Conservation (phyloP, 2,329 filamentous ascomycete species). For the Aspergillus phoenicis region DNA sequence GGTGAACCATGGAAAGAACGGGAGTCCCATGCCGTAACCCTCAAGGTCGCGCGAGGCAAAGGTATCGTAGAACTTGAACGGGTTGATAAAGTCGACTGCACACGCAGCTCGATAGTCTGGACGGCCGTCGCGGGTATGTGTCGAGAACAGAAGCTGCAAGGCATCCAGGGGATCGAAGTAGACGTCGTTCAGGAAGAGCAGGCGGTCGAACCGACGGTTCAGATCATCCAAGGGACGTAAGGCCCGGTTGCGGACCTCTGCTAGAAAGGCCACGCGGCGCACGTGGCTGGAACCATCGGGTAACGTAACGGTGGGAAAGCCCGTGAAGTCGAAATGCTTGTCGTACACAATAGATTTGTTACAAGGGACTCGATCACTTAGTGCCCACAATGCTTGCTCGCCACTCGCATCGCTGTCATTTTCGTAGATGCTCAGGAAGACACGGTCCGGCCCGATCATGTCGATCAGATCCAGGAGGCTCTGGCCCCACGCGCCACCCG, state of each 20-base stretch:
- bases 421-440: slow-evolving; percentile 73
- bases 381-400: slow-evolving; percentile 53
- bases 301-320: slow-evolving; percentile 61
- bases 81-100: slow-evolving; percentile 70
- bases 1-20: slow-evolving; percentile 72
- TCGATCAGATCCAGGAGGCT: slow-evolving; percentile 63
- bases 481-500: slow-evolving; percentile 65
- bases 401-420: slow-evolving; percentile 64
- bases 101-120: slow-evolving; percentile 69
- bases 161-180: slow-evolving; percentile 61
- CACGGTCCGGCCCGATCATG: slow-evolving; percentile 66
- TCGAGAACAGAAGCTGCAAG: slow-evolving; percentile 62
- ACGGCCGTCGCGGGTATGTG: slow-evolving; percentile 55
- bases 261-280: slow-evolving; percentile 71
- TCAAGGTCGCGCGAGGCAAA: slow-evolving; percentile 72
- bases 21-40: slow-evolving; percentile 67
- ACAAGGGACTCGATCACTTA: slow-evolving; percentile 55
- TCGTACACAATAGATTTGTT: slow-evolving; percentile 60
- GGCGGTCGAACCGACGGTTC: slow-evolving; percentile 53
- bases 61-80: slow-evolving; percentile 75
- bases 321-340: slow-evolving; percentile 57
- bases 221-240: slow-evolving; percentile 62
- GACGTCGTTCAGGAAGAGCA: slow-evolving; percentile 69
- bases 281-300: slow-evolving; percentile 63
- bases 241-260: slow-evolving; percentile 71